A percentile compares a stretch with the other conserved stretches of the same genome.
Evolutionary conservation across 768 basidiomycete species (phyloP).

Genomic region (Tylopilus rubrobrunneus): DNA sequence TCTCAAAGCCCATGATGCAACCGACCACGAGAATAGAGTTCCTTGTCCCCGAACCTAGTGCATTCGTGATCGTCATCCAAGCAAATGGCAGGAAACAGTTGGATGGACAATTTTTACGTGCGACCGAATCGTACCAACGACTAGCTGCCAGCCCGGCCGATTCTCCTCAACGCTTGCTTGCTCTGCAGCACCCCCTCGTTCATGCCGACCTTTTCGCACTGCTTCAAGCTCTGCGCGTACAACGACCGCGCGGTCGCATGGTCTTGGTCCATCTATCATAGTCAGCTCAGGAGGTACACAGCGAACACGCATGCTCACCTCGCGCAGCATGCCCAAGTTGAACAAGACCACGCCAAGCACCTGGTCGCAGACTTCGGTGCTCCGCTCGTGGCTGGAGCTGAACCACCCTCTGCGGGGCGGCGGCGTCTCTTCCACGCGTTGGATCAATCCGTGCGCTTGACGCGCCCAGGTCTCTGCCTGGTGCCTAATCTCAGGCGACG

Average conservation of each 20-base stretch:
- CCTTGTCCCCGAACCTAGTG: no score
- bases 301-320: conserved; percentile 27
- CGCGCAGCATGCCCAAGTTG: conserved; percentile 55
- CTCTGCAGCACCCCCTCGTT: conserved; percentile 34
- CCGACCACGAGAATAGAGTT: no score
- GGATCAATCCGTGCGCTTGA: conserved; percentile 40
- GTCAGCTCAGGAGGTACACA: background rate
- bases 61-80: no score
- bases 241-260: conserved; percentile 28
- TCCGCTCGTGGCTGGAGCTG: conserved; percentile 18
- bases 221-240: conserved; percentile 30
- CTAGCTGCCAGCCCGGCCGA: no score
- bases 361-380: conserved; percentile 45
- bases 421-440: conserved; percentile 21
- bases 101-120: no score
- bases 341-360: conserved; percentile 56
- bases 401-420: conserved; percentile 20
- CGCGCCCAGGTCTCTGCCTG: conserved; percentile 62
- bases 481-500: conserved; percentile 33
- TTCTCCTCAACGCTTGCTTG: no score
- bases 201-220: conserved; percentile 31
- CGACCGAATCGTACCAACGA: no score
- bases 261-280: conserved; percentile 34
- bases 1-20: no score
- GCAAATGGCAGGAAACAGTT: no score